Conservation (phyloP, 257 asterid species). For the Lantana camara region DNA sequence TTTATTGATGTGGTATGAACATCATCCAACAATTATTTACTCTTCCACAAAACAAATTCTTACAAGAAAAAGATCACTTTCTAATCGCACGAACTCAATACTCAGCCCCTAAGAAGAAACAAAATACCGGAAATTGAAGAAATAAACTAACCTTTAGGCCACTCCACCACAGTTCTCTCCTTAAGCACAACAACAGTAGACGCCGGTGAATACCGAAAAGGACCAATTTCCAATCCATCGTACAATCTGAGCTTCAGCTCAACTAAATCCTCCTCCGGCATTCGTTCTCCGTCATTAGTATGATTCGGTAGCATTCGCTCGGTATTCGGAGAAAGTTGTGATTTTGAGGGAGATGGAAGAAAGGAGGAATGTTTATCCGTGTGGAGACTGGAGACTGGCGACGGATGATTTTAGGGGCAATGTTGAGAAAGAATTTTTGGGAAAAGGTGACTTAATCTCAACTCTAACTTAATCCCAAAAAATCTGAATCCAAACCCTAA, state of each 20-base stretch:
- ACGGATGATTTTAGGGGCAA: too few species aligned
- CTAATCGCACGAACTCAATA: slow-evolving; percentile 8
- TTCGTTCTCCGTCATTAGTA: slow-evolving; percentile 34
- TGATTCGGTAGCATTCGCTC: too few species aligned
- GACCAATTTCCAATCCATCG: slow-evolving; percentile 96
- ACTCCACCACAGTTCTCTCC: slow-evolving; percentile 66
- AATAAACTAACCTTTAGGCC: slow-evolving; percentile 50
- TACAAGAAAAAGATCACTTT: background rate
- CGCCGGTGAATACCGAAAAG: slow-evolving; percentile 84
- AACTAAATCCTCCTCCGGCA: slow-evolving; percentile 61
- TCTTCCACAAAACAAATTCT: background rate
- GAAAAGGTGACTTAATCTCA: too few species aligned
- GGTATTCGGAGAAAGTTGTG: too few species aligned
- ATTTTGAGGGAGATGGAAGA: too few species aligned
- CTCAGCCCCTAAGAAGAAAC: background rate
- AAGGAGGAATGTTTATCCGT: too few species aligned
- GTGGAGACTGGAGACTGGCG: too few species aligned
- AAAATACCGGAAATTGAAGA: slow-evolving; percentile 6
- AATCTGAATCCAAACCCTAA: background rate
- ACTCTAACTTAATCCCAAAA: slow-evolving; percentile 27
- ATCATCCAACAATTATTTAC: background rate
- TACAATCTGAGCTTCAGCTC: slow-evolving; percentile 87
- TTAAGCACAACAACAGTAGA: slow-evolving; percentile 83
- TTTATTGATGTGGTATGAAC: background rate
- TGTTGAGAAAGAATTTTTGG: too few species aligned